Base-by-base conservation (phyloP, 371 early-diverging fungal genomes). In the Mucor mucedo region DNA sequence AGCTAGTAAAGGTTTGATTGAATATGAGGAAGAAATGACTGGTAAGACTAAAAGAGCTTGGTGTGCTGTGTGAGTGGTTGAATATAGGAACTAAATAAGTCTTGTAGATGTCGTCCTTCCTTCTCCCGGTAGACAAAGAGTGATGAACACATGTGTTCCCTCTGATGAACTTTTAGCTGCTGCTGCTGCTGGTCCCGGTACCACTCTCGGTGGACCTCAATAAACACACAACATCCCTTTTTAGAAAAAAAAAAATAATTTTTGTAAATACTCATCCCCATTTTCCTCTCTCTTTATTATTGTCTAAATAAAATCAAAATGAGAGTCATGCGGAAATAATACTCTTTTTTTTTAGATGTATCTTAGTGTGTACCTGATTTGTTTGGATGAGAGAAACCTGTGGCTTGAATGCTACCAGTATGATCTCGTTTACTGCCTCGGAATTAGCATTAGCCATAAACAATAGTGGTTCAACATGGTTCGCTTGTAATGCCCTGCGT, bases 121-220 rank as follows among this genome's bases (percentile, higher is more conserved):
- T 33, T 45, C 60, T 21, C 68, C 71, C 39, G 68, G 76, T 56
- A 72, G 66, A 59, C 73, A 71, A 55, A 67, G 70, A 64, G 78
- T 75, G 1, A 58, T 65, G 10, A 52, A 67, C 21, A 69, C 72
- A 9, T 61, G 79, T 65, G 58, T 79, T 48, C 69, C 70, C 11
- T 62, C 70, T 55, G 66, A 70, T 28, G 79, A 82, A 48, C 40
- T 77, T 21, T 72, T 82, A 45, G 72, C 69, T 52, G 79, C 78
- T 45, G 73, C 82, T 54, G 82, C 82, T 44, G 55, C 72, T 64
- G 82, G 82, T 32, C 72, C 71, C 40, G 82, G 82, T 16, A 82
- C 82, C 11, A 77, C 75, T 7, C 70, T 82, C 4, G 82, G 82
- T 54, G 71, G 59, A 14, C 76, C 80, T 58, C 76, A 67, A 61